Conservation (phyloP, 148 eudicot genomes). For the Rhododendron simsii region DNA sequence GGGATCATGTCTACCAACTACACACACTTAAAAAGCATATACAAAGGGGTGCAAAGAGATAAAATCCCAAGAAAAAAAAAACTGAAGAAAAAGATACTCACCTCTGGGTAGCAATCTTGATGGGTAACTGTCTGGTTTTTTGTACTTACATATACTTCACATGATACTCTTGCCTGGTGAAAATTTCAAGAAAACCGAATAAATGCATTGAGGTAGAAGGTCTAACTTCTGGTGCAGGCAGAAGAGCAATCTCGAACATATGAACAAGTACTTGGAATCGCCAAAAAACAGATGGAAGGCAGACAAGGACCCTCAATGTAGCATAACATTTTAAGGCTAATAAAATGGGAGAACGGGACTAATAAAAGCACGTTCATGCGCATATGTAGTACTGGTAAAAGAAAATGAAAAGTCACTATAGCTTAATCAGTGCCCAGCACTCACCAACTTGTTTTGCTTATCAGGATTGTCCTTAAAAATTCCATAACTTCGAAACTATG, state of each 20-base stretch:
- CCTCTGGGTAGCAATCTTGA: conserved; percentile 59
- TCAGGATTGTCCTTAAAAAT: not conserved
- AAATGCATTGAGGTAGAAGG: not conserved
- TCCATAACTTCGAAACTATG: not conserved
- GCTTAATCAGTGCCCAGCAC: not conserved
- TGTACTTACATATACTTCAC: conserved; percentile 51
- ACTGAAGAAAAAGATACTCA: conserved; percentile 8
- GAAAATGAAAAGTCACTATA: not conserved
- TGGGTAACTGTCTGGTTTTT: conserved; percentile 38
- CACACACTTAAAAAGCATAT: not conserved
- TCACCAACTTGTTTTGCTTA: not conserved
- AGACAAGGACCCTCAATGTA: not conserved
- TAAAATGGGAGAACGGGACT: not conserved
- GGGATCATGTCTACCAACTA: not conserved
- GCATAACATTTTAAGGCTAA: not conserved
- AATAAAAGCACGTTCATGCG: not conserved
- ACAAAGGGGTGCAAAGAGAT: not conserved
- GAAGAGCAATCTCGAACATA: not conserved
- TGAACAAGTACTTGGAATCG: not conserved
- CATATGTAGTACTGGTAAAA: not conserved
- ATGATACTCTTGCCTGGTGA: conserved; percentile 41
- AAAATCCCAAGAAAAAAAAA: not conserved
- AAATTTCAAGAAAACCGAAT: not conserved
- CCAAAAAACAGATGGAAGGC: not conserved
- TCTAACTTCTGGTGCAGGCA: not conserved